Evolutionary conservation across 2,329 filamentous ascomycete species (phyloP).

Genomic region (Penicillium sp.): DNA sequence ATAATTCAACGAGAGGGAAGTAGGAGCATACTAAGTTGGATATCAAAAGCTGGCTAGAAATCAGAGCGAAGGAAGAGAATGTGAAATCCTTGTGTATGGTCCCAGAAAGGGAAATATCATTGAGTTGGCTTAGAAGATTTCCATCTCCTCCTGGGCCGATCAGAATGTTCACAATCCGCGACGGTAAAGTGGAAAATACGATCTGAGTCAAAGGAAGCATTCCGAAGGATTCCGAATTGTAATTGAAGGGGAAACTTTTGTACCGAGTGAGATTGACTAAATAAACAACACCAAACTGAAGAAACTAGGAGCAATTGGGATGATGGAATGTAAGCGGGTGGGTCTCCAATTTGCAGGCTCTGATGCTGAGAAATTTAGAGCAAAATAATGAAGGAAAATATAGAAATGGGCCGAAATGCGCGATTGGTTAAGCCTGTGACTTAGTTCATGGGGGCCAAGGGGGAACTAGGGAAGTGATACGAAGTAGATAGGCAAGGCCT

Average conservation of each 20-base stretch:
- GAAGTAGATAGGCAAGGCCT: not conserved
- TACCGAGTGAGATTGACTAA: not conserved
- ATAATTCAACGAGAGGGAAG: not conserved
- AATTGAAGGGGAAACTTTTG: not conserved
- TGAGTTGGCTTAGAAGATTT: not conserved
- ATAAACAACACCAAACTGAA: not conserved
- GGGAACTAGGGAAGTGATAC: not conserved
- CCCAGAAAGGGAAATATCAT: not conserved
- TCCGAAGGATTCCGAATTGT: not conserved
- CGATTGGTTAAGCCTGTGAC: not conserved
- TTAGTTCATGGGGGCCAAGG: not conserved
- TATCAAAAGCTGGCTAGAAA: not conserved
- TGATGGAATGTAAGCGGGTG: not conserved
- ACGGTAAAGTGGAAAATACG: not conserved
- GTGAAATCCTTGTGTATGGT: not conserved
- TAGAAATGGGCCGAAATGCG: not conserved
- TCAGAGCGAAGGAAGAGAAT: not conserved
- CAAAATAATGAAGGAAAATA: not conserved
- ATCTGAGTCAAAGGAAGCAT: not conserved
- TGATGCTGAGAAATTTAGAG: not conserved
- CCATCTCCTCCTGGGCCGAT: not conserved
- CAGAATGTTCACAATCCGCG: not conserved
- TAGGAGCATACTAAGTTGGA: not conserved
- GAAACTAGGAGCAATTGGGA: not conserved
- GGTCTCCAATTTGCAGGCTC: not conserved